A percentile compares a stretch with the other conserved stretches of the same genome.
Conservation (phyloP, 805 yeast genomes). For the Metschnikowia chrysomelidarum region DNA sequence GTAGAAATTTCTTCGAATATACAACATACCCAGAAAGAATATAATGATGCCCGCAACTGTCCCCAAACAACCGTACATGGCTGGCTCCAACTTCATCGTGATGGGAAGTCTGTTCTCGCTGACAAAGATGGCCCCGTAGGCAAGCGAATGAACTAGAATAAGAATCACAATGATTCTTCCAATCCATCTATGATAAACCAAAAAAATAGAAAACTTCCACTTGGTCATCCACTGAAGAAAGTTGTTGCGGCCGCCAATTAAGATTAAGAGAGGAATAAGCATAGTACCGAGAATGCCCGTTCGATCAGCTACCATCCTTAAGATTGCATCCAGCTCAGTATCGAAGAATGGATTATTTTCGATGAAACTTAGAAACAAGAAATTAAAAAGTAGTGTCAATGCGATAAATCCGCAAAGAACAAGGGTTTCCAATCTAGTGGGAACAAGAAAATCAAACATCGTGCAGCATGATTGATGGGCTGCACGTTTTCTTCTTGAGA, state of each 20-base stretch:
- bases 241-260: slow-evolving; percentile 18
- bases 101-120: neutral
- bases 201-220: slow-evolving; percentile 15
- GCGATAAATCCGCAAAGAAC: slow-evolving; percentile 21
- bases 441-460: slow-evolving; percentile 28
- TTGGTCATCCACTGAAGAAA: slow-evolving; percentile 17
- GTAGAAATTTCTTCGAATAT: slow-evolving; percentile 12
- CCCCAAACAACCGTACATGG: slow-evolving; percentile 14
- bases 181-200: slow-evolving; percentile 16
- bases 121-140: slow-evolving; percentile 7
- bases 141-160: slow-evolving; percentile 13
- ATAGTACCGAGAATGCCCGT: slow-evolving; percentile 15
- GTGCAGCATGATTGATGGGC: slow-evolving; percentile 5
- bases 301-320: slow-evolving; percentile 15
- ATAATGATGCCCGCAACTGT: slow-evolving; percentile 11
- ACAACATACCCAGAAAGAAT: slow-evolving; percentile 14
- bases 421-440: slow-evolving; percentile 28
- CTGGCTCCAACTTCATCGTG: slow-evolving; percentile 5
- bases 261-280: slow-evolving; percentile 15
- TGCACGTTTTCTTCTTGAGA: slow-evolving; percentile 16
- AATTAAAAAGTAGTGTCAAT: slow-evolving; percentile 14
- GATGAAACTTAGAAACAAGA: slow-evolving; percentile 9
- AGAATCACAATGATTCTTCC: slow-evolving; percentile 13
- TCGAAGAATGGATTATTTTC: slow-evolving; percentile 9
- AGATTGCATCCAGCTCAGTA: slow-evolving; percentile 4